Conservation (phyloP, 73 alveolate species). For the Blepharisma japonicum region DNA sequence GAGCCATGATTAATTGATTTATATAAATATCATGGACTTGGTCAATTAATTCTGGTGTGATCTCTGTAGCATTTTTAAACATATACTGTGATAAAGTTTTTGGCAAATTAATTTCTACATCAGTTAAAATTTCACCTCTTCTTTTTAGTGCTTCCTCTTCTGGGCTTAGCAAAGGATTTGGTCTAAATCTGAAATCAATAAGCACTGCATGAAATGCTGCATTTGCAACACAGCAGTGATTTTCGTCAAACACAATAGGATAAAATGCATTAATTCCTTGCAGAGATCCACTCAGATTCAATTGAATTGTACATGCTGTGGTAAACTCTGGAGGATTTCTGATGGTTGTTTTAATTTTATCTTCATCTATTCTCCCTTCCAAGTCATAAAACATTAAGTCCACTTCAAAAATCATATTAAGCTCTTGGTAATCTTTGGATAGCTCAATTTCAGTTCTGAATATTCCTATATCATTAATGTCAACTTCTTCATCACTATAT, state of each 20-base stretch:
- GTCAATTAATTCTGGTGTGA: conserved; percentile 24
- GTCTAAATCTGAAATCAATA: conserved; percentile 40
- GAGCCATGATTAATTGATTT: neutral
- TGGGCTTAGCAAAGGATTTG: neutral
- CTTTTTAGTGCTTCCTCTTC: neutral
- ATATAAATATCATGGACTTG: neutral
- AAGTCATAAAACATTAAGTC: conserved; percentile 3
- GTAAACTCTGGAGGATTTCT: conserved; percentile 30
- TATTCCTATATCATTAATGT: conserved; percentile 34
- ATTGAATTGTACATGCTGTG: conserved; percentile 16
- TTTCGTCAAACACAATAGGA: conserved; percentile 45
- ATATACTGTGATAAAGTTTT: neutral
- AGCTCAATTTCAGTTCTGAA: conserved; percentile 45
- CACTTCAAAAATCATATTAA: conserved; percentile 12
- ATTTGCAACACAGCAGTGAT: conserved; percentile 43
- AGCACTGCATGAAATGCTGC: conserved; percentile 37
- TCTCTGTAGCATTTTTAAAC: neutral
- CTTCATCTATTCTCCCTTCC: conserved; percentile 4
- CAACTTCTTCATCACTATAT: conserved; percentile 52
- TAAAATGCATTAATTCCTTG: conserved; percentile 43
- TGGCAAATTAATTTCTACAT: neutral
- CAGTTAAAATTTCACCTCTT: neutral
- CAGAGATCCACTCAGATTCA: neutral
- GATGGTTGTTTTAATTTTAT: neutral
- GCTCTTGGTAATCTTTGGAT: neutral